Conservation (phyloP, 768 basidiomycete genomes). For the Pilatotrama ljubarskyi region DNA sequence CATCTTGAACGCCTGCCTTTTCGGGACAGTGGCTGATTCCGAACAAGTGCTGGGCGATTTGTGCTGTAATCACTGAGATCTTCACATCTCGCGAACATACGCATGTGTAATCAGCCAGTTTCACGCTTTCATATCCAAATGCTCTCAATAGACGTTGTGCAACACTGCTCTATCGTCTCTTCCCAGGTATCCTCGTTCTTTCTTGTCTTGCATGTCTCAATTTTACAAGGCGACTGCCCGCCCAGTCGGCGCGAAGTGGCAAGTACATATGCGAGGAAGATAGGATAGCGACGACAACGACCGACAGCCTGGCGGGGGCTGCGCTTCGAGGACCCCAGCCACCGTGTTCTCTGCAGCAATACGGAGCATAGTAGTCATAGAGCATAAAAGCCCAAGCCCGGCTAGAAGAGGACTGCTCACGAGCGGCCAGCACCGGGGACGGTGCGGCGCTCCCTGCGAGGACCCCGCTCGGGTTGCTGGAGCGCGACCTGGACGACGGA, state of each 20-base stretch:
- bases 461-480: conserved; percentile 66
- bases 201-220: conserved; percentile 18
- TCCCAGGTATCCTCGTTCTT: neutral
- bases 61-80: too few relatives aligned
- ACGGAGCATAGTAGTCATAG: conserved; percentile 23
- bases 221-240: conserved; percentile 19
- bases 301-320: conserved; percentile 16
- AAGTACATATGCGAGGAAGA: conserved; percentile 21
- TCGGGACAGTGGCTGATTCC: too few relatives aligned
- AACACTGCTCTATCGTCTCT: too few relatives aligned
- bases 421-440: conserved; percentile 79
- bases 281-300: conserved; percentile 16
- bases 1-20: too few relatives aligned
- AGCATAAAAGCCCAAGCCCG: conserved; percentile 18
- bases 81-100: too few relatives aligned
- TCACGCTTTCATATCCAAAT: too few relatives aligned
- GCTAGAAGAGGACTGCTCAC: conserved; percentile 3
- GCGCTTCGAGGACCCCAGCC: conserved; percentile 14
- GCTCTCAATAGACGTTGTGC: too few relatives aligned
- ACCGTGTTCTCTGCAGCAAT: conserved; percentile 14
- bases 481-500: conserved; percentile 65
- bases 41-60: too few relatives aligned
- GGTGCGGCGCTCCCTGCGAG: conserved; percentile 71
- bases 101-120: too few relatives aligned
- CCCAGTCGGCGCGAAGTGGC: conserved; percentile 12